These are phyloP conservation scores for Phoma sp. DNA, from an alignment of 2,329 filamentous ascomycete genomes.

Conservation along the genomic window DNA sequence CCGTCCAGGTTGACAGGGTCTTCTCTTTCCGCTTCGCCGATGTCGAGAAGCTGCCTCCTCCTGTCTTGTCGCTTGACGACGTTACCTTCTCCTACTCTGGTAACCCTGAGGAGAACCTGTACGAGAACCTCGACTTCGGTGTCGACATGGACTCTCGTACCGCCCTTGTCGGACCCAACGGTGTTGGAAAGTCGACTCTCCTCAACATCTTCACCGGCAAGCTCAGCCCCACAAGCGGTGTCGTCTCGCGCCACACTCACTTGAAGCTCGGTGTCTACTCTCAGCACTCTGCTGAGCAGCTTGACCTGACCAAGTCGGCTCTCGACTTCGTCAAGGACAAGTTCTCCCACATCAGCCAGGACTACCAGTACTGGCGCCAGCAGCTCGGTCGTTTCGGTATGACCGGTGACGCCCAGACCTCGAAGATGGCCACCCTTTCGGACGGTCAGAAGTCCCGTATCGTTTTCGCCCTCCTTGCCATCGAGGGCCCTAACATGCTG, in stretches of 20 bases:
- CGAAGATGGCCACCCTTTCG: constrained; percentile 95
- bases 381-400: constrained; percentile 95
- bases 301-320: constrained; percentile 96
- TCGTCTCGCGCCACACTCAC: constrained; percentile 91
- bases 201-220: constrained; percentile 96
- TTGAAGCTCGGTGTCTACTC: constrained; percentile 98
- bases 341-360: constrained; percentile 86
- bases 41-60: constrained; percentile 98
- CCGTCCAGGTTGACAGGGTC: constrained; percentile 80
- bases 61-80: constrained; percentile 93
- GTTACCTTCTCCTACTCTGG: constrained; percentile 99
- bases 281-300: constrained; percentile 97
- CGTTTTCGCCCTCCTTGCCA: constrained; percentile 93
- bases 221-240: constrained; percentile 81
- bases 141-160: constrained; percentile 99
- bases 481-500: constrained; percentile 97
- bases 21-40: constrained; percentile 99
- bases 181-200: constrained; percentile 98
- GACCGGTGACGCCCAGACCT: constrained; percentile 90
- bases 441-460: constrained; percentile 98
- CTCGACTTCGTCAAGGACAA: constrained; percentile 98
- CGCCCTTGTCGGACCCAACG: constrained; percentile 95
- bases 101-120: constrained; percentile 85
- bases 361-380: constrained; percentile 99
- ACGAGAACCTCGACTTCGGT: constrained; percentile 95